Evolutionary conservation across 495 filamentous ascomycete genomes (phyloP), one percentile per base, ranked within the genome.

Genomic region (Penicillium desertorum): DNA sequence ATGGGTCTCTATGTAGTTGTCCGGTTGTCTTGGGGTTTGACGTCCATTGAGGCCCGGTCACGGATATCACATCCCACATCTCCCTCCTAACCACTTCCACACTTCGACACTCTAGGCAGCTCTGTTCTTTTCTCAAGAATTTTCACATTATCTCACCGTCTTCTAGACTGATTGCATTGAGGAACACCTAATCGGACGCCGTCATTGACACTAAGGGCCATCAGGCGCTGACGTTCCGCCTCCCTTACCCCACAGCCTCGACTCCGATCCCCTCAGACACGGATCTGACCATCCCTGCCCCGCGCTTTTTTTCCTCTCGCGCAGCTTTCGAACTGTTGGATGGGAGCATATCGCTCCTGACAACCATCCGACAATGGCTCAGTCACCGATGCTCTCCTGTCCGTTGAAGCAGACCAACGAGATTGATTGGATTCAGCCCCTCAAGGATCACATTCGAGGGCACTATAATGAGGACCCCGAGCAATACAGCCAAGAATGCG

Each of bases 371-470:
- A 83, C 70, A 71, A 88, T 88, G 86, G 80, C 82, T 72, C 86
- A 91, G 76, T 83, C 90, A 68, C 90, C 92, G 45, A 97, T 97
- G 92, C 85, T 97, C 55, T 91, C 89, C 61, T 86, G 84, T 80
- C 92, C 92, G 69, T 79, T 96, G 68, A 97, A 98, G 88, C 92
- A 94, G 71, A 98, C 94, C 60, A 96, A 93, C 79, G 94, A 98
- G 79, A 96, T 98, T 69, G 94, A 98, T 82, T 98, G 95, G 95
- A 83, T 97, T 59, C 80, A 83, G 27, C 95, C 94, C 54, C 83
- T 98, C 63, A 98, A 97, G 81, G 79, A 80, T 54, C 96, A 98
- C 78, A 97, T 98, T 58, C 84, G 90, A 62, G 81, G 90, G 68
- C 93, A 88, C 11, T 97, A 98, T 75, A 92, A 92, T 64, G 91